Conservation (phyloP, 331 rosid species). For the Pyrus hybrid region DNA sequence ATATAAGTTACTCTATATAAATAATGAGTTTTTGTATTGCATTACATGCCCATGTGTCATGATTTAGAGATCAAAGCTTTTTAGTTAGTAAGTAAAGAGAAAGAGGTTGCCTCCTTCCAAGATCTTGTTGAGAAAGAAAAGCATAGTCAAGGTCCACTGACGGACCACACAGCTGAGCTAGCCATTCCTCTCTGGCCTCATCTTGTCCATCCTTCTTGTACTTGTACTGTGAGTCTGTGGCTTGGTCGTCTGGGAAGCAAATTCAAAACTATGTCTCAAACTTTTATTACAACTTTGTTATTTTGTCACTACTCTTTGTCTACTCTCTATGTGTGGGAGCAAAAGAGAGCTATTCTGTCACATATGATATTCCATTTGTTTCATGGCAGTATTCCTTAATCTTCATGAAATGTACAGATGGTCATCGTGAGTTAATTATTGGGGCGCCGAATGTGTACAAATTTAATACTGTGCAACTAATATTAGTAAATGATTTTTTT, state of each 20-base stretch:
- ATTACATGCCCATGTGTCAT: constrained; percentile 33
- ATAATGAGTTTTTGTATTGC: background rate
- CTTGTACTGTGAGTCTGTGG: background rate
- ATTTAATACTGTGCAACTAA: too few relatives aligned
- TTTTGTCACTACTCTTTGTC: background rate
- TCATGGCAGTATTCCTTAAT: too few relatives aligned
- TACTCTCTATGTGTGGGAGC: background rate
- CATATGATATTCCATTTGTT: background rate
- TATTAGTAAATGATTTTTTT: too few relatives aligned
- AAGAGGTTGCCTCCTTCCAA: constrained; percentile 30
- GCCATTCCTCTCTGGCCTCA: background rate
- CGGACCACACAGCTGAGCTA: background rate
- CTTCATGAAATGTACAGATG: too few relatives aligned
- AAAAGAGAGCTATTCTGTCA: background rate
- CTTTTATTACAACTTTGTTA: background rate
- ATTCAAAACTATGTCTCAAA: constrained; percentile 20
- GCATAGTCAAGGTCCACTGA: constrained; percentile 69
- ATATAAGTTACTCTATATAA: too few relatives aligned
- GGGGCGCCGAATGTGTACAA: too few relatives aligned
- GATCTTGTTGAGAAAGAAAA: constrained; percentile 70
- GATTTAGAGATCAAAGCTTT: constrained; percentile 27
- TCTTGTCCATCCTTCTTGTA: background rate
- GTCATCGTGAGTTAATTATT: too few relatives aligned
- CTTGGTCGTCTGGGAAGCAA: constrained; percentile 2
- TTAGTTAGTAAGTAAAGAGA: constrained; percentile 39